Evolutionary conservation across 208 protist genomes (phyloP), one percentile per base, ranked within the genome.

Genomic region (Novymonas esmeraldas): DNA sequence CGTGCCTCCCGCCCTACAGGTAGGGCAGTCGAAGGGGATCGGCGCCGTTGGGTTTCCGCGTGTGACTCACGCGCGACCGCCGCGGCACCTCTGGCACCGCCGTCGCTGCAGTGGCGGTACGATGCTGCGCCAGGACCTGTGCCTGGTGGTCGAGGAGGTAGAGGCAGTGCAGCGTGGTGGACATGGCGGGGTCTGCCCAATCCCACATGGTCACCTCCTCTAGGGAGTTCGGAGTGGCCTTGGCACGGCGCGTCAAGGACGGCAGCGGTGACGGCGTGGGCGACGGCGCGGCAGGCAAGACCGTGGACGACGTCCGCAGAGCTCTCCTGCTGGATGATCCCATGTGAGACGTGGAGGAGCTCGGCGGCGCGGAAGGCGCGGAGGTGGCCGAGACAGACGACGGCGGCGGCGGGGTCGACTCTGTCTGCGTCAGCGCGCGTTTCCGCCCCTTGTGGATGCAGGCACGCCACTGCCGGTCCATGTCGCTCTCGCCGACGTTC

Each of bases 151-250:
- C 45, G 18, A 75, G 69, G 45, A 67, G 51, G 34, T 49, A 62
- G 16, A 75, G 38, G 54, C 61, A 75, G 29, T 36, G 52, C 0
- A 75, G 61, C 2, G 69, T 52, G 20, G 56, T 68, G 5, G 61
- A 68, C 52, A 68, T 64, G 31, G 54, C 69, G 34, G 69, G 69
- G 18, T 75, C 69, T 7, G 55, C 46, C 61, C 52, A 75, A 33
- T 75, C 69, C 69, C 69, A 75, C 69, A 75, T 63, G 2, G 69
- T 75, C 13, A 68, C 61, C 0, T 57, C 13, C 18, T 57, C 45
- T 1, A 68, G 54, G 2, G 44, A 39, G 9, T 58, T 16, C 11
- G 39, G 58, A 1, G 51, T 73, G 11, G 31, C 29, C 34, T 66
- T 51, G 31, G 4, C 14, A 6, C 49, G 39, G 7, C 20, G 58